Percentiles rank a stretch among this genome's conserved stretches.
Evolutionary conservation across 1,139 yeast species (phyloP).

Genomic region (Arxiozyma slooffiae): DNA sequence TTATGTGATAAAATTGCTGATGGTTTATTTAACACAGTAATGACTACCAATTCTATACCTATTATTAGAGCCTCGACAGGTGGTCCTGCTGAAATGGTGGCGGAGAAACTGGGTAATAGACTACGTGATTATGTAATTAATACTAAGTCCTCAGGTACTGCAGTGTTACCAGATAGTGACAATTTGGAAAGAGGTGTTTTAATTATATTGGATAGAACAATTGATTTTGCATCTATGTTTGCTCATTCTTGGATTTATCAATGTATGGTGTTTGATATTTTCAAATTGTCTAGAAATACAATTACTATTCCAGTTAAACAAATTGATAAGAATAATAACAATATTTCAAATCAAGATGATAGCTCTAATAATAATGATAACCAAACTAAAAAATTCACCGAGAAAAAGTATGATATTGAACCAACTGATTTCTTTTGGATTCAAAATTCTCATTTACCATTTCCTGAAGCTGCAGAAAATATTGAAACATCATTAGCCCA

Average conservation of each 20-base stretch:
- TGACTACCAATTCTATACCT: slow-evolving; percentile 75
- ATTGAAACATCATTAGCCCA: slow-evolving; percentile 73
- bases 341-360: slow-evolving; percentile 18
- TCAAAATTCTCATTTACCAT: slow-evolving; percentile 74
- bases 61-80: slow-evolving; percentile 84
- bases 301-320: slow-evolving; percentile 44
- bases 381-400: slow-evolving; percentile 22
- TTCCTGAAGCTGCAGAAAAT: slow-evolving; percentile 96
- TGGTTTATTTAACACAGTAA: slow-evolving; percentile 69
- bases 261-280: slow-evolving; percentile 90
- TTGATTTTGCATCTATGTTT: slow-evolving; percentile 88
- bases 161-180: slow-evolving; percentile 23
- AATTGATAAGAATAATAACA: slow-evolving; percentile 25
- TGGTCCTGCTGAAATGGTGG: slow-evolving; percentile 92
- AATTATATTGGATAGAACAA: slow-evolving; percentile 73
- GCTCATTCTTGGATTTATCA: slow-evolving; percentile 97
- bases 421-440: slow-evolving; percentile 91
- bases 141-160: slow-evolving; percentile 36
- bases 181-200: slow-evolving; percentile 58
- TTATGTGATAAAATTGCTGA: slow-evolving; percentile 63
- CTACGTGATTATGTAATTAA: slow-evolving; percentile 78
- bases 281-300: slow-evolving; percentile 68
- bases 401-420: slow-evolving; percentile 61
- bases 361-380: not conserved
- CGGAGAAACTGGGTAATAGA: slow-evolving; percentile 72